Percentiles rank a stretch among this genome's conserved stretches.
phyloP scores from a whole-genome alignment of 768 basidiomycete species.

The Clathrus columnatus region DNA sequence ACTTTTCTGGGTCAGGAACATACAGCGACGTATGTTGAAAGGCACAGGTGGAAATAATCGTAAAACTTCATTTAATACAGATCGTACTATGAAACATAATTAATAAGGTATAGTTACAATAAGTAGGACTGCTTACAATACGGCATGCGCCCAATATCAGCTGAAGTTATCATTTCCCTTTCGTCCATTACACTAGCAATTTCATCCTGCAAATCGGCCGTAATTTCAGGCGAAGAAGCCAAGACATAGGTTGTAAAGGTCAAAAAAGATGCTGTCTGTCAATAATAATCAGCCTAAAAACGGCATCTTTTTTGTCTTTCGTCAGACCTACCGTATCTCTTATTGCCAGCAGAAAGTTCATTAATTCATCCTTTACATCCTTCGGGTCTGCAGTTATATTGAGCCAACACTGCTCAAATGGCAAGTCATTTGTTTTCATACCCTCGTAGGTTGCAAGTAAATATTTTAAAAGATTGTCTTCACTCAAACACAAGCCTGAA shows the following conservation, averaged over 20 bases:
- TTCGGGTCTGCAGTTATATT: conserved; percentile 24
- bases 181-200: conserved; percentile 13
- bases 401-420: no score
- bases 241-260: conserved; percentile 24
- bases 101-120: not conserved
- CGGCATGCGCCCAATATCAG: conserved; percentile 19
- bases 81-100: conserved; percentile 8
- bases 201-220: conserved; percentile 17
- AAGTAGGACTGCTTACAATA: conserved; percentile 18
- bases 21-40: conserved; percentile 21
- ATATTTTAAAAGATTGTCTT: conserved; percentile 16
- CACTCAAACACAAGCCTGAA: conserved; percentile 3
- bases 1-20: not conserved
- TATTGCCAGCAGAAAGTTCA: conserved; percentile 31
- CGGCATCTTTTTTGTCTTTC: not conserved
- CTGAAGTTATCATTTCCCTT: conserved; percentile 14
- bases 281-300: not conserved
- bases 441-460: conserved; percentile 16
- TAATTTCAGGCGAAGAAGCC: conserved; percentile 19
- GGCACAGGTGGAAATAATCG: conserved; percentile 32
- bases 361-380: conserved; percentile 27
- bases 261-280: conserved; percentile 20
- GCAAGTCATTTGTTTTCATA: no score
- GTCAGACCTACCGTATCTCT: conserved; percentile 23
- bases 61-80: conserved; percentile 28